Percentiles rank a stretch among this genome's conserved stretches.
Evolutionary conservation across 352 stramenopile species (phyloP).

Genomic region (Phytopythium helicoides): DNA sequence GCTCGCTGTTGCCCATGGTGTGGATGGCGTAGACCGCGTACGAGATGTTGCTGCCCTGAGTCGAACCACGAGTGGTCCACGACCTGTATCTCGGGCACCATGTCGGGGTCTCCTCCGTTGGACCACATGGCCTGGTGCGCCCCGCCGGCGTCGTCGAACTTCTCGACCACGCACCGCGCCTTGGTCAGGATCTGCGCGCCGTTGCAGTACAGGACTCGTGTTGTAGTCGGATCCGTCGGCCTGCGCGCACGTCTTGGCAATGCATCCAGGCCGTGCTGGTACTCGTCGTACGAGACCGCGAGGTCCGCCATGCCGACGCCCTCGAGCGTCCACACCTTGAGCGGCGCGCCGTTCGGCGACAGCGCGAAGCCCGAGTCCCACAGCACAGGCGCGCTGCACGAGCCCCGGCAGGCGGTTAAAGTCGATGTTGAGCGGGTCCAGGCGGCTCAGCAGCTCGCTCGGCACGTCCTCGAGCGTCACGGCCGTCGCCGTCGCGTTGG

Average conservation of each 20-base stretch:
- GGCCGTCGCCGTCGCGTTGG: conserved; percentile 7
- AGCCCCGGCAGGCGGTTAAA: conserved; percentile 19
- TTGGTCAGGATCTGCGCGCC: conserved; percentile 25
- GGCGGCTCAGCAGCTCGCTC: conserved; percentile 5
- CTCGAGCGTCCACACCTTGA: conserved; percentile 25
- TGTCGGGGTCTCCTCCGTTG: conserved; percentile 12
- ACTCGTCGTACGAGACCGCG: conserved; percentile 28
- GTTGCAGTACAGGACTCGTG: conserved; percentile 20
- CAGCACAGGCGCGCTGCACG: conserved; percentile 25
- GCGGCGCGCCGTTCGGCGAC: conserved; percentile 4
- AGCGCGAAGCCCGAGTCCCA: conserved; percentile 33
- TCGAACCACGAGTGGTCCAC: conserved; percentile 14
- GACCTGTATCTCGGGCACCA: conserved; percentile 8
- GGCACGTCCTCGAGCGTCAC: conserved; percentile 12
- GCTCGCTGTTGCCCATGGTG: conserved; percentile 15
- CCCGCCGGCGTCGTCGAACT: conserved; percentile 19
- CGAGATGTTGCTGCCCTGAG: background rate
- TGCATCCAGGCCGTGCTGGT: conserved; percentile 25
- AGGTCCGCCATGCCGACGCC: conserved; percentile 24
- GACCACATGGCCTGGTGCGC: conserved; percentile 15
- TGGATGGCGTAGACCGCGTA: conserved; percentile 19
- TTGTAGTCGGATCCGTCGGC: conserved; percentile 16
- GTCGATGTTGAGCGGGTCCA: conserved; percentile 8
- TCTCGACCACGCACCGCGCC: conserved; percentile 27
- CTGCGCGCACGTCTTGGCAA: conserved; percentile 21